Percentiles rank a stretch among this genome's conserved stretches.
Conservation (phyloP, 371 early-diverging fungal genomes). For the Mucor sp. region DNA sequence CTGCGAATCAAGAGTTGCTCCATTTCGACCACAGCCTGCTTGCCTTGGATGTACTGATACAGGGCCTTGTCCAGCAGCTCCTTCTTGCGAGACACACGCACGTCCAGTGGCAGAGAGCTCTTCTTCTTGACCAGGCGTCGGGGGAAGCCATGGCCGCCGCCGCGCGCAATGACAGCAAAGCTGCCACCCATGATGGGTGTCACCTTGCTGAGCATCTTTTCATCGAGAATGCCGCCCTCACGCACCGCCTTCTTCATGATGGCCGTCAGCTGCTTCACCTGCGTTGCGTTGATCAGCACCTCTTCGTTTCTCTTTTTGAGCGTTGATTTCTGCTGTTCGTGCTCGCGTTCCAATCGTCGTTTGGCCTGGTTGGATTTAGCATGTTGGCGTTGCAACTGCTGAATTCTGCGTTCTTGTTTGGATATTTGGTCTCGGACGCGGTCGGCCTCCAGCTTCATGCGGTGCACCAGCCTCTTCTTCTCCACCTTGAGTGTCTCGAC, state of each 20-base stretch:
- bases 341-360: slow-evolving; percentile 68
- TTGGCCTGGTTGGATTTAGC: slow-evolving; percentile 68
- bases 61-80: slow-evolving; percentile 61
- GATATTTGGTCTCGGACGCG: slow-evolving; percentile 67
- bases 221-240: slow-evolving; percentile 52
- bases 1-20: slow-evolving; percentile 43
- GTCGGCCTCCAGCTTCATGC: slow-evolving; percentile 75
- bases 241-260: slow-evolving; percentile 54
- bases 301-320: slow-evolving; percentile 59
- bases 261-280: slow-evolving; percentile 54
- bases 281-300: slow-evolving; percentile 53
- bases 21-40: slow-evolving; percentile 41
- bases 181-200: slow-evolving; percentile 48
- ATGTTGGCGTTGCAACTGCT: slow-evolving; percentile 73
- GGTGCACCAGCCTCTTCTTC: slow-evolving; percentile 77
- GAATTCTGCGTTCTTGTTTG: slow-evolving; percentile 72
- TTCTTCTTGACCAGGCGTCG: slow-evolving; percentile 40
- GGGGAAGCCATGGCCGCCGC: slow-evolving; percentile 37
- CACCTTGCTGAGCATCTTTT: slow-evolving; percentile 37
- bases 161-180: slow-evolving; percentile 42
- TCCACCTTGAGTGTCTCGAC: slow-evolving; percentile 73
- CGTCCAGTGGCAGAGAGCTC: slow-evolving; percentile 24
- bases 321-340: slow-evolving; percentile 63
- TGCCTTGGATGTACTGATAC: slow-evolving; percentile 44
- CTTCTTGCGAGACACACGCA: slow-evolving; percentile 45